Conservation (phyloP, 345 rosid genomes). For the Euphorbia lathyris region DNA sequence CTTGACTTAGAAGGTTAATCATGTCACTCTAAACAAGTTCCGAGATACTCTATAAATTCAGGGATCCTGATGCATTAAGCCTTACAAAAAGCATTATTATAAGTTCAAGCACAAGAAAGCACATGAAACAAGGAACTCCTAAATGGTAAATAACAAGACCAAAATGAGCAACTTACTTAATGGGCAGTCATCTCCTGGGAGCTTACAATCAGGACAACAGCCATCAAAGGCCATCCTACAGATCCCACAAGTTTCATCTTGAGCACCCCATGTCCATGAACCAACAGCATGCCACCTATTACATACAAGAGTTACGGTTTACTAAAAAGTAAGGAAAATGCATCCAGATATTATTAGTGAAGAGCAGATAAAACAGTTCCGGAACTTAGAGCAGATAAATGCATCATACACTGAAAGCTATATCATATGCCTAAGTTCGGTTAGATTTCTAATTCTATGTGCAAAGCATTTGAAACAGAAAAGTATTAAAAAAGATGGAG, state of each 20-base stretch:
- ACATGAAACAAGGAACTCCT: neutral
- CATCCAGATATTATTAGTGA: neutral
- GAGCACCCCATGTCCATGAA: conserved; percentile 98
- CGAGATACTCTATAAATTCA: too few relatives aligned
- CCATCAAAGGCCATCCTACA: conserved; percentile 98
- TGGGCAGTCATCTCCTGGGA: conserved; percentile 93
- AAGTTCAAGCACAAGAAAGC: neutral
- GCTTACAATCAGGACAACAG: conserved; percentile 89
- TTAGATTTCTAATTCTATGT: neutral
- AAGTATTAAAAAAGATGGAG: neutral
- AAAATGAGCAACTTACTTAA: conserved; percentile 56
- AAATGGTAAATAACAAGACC: neutral
- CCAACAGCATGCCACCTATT: conserved; percentile 92
- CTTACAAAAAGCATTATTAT: neutral
- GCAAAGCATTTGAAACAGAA: neutral
- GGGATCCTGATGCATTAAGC: too few relatives aligned
- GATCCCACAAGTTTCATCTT: conserved; percentile 93
- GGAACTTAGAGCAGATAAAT: neutral
- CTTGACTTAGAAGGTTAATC: too few relatives aligned
- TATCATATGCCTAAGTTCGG: neutral
- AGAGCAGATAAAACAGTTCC: neutral
- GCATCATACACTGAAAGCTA: neutral
- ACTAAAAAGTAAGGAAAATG: neutral
- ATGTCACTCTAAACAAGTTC: too few relatives aligned
- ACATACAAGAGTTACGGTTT: neutral